Percentiles rank a stretch among this genome's conserved stretches.
Conservation (phyloP, 768 basidiomycete species). For the Tulasnella sp. region DNA sequence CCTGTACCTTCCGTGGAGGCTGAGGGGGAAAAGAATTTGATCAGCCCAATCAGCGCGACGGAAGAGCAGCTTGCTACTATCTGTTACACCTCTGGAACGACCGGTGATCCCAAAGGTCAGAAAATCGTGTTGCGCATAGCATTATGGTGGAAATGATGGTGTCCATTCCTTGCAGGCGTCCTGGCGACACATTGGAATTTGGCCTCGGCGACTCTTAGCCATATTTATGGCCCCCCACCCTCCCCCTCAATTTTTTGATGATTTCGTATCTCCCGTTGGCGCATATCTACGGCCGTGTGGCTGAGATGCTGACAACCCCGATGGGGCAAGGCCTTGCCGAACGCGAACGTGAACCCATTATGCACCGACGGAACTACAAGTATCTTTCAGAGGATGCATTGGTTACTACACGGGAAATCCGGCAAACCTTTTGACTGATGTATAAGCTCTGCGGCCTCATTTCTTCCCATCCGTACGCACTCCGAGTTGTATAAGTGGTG, state of each 20-base stretch:
- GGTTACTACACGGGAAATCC: slow-evolving; percentile 90
- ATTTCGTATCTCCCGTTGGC: slow-evolving; percentile 30
- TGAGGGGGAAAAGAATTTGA: slow-evolving; percentile 53
- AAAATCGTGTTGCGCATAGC: slow-evolving; percentile 3
- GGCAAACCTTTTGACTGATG: slow-evolving; percentile 82
- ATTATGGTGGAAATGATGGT: not conserved
- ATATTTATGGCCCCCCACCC: not conserved
- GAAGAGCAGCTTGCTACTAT: slow-evolving; percentile 39
- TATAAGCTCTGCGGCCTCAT: slow-evolving; percentile 69
- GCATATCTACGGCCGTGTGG: slow-evolving; percentile 70
- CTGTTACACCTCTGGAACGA: slow-evolving; percentile 13
- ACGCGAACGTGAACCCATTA: too few relatives aligned
- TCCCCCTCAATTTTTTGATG: not conserved
- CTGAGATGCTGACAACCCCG: slow-evolving; percentile 33
- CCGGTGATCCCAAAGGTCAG: slow-evolving; percentile 26
- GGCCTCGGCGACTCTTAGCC: not conserved
- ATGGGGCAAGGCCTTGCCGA: slow-evolving; percentile 35
- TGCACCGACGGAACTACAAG: too few relatives aligned
- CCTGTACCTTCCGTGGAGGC: slow-evolving; percentile 54
- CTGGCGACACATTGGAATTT: slow-evolving; percentile 6
- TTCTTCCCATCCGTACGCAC: slow-evolving; percentile 57
- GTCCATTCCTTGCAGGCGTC: slow-evolving; percentile 33
- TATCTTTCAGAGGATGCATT: slow-evolving; percentile 43
- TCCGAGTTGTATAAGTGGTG: too few relatives aligned
- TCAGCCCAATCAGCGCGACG: slow-evolving; percentile 33